These are phyloP conservation scores for Carpinus viminea DNA, from an alignment of 306 rosid species.

Conservation along the genomic window DNA sequence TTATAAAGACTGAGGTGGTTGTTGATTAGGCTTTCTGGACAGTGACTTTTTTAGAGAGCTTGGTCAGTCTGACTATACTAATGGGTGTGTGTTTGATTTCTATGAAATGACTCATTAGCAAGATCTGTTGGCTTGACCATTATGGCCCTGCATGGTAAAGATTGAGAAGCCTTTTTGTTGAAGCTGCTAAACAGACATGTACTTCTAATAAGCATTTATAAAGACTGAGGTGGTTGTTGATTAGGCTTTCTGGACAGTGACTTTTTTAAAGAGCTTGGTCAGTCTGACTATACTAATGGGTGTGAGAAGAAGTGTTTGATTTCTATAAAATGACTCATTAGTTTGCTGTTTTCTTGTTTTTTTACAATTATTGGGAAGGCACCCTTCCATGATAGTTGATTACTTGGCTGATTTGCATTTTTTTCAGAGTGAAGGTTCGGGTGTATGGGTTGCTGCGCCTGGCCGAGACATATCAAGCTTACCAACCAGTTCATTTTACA, in stretches of 20 bases:
- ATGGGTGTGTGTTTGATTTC: not conserved
- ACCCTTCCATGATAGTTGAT: constrained; percentile 12
- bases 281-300: not conserved
- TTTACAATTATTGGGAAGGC: not conserved
- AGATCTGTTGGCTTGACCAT: too few relatives aligned
- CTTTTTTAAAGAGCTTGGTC: not conserved
- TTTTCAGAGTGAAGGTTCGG: constrained; percentile 82
- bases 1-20: not conserved
- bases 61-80: not conserved
- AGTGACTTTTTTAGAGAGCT: not conserved
- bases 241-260: not conserved
- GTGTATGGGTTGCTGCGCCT: constrained; percentile 93
- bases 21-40: not conserved
- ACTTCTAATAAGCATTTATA: too few relatives aligned
- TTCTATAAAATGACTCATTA: constrained; percentile 2
- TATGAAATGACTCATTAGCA: not conserved
- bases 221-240: not conserved
- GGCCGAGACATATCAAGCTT: constrained; percentile 81
- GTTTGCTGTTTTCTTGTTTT: constrained; percentile 6
- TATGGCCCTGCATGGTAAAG: too few relatives aligned
- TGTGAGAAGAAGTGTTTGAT: not conserved
- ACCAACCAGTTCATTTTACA: constrained; percentile 84
- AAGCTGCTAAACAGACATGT: too few relatives aligned
- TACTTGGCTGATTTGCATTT: constrained; percentile 22
- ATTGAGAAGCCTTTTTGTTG: too few relatives aligned